Evolutionary conservation across 176 grass and related monocot genomes (phyloP), one percentile per base, ranked within the genome.

Genomic region (Dactylis glomerata): DNA sequence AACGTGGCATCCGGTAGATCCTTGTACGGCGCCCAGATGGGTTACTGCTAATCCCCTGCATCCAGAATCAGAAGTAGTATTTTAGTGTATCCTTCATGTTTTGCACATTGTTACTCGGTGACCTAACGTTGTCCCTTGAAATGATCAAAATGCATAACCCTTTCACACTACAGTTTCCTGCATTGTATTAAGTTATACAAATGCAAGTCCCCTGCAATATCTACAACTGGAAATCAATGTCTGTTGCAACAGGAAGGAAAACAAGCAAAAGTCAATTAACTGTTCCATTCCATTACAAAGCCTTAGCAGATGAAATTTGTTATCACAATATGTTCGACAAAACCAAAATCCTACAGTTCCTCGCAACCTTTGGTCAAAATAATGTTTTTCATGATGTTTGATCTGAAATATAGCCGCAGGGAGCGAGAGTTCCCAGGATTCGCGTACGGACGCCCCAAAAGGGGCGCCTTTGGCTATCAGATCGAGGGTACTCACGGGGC

Each of bases 1-100:
- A 42, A 8, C 14, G 17, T 15, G 34, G 13, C 1, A 14, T 33
- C 10, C 14, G 33, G 33, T 66, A 22, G 13, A 66, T 5, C 28
- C 83, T 81, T 42, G 54, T 87, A 7, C 44, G 64, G 10, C 73
- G 56, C 11, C 85, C 73, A 80, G 34, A 37, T 28, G 75, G 31
- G 11, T 31, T 37, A 62, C 26, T 40, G 37, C 41, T 79, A 47
- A 50, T 81, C 33, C 30, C 82, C 92, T 94, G 88, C 52, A 69
- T 88, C 8, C 49, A 69, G 51, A 49, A 73, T 10, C 42, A 71
- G 55, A 44, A 57, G 15, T 68, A 79, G 46, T 55, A 79, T 77
- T 84, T 79, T 85, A 86, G 26, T 47, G 74, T 22, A 49, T 36
- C 22, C 2, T 32, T 81, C 32, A 37, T 38, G 9, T 73, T 57